Conservation (phyloP, 2,329 filamentous ascomycete genomes). For the Didymella exigua region DNA sequence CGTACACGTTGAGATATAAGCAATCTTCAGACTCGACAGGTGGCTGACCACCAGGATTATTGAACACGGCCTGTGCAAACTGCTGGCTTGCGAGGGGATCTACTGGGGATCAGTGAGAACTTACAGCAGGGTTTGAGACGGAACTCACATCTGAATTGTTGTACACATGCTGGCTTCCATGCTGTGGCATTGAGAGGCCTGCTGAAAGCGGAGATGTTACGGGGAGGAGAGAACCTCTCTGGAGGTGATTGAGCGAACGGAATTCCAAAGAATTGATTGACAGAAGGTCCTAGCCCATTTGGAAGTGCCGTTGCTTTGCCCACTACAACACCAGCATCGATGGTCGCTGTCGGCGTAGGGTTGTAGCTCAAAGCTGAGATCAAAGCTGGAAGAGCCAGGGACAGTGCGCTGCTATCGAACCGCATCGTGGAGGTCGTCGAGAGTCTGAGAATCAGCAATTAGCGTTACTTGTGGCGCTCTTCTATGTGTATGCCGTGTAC, state of each 20-base stretch:
- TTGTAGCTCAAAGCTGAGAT: conserved; percentile 1
- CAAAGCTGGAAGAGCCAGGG: conserved; percentile 1
- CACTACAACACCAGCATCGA: conserved; percentile 31
- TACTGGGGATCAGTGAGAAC: not conserved
- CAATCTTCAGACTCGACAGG: conserved; percentile 48
- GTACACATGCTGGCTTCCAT: conserved; percentile 32
- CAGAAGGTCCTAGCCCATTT: conserved; percentile 19
- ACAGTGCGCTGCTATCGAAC: not conserved
- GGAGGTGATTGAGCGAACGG: conserved; percentile 39
- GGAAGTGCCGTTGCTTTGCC: conserved; percentile 36
- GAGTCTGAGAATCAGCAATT: not conserved
- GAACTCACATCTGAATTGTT: conserved; percentile 32
- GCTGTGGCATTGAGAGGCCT: conserved; percentile 23
- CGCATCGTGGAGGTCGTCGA: conserved; percentile 2
- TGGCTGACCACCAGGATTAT: conserved; percentile 23
- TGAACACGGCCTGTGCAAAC: conserved; percentile 27
- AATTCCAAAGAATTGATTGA: conserved; percentile 41
- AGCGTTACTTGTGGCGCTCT: not conserved
- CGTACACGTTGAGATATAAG: conserved; percentile 48
- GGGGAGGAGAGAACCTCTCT: conserved; percentile 31
- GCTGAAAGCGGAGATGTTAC: conserved; percentile 19
- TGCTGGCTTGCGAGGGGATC: conserved; percentile 25
- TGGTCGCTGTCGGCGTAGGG: conserved; percentile 30
- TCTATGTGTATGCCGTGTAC: not conserved
- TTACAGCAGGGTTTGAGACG: not conserved